A percentile compares a stretch with the other conserved stretches of the same genome.
These are phyloP conservation scores for Asterophora parasitica DNA, from an alignment of 768 basidiomycete genomes.

Conservation along the genomic window DNA sequence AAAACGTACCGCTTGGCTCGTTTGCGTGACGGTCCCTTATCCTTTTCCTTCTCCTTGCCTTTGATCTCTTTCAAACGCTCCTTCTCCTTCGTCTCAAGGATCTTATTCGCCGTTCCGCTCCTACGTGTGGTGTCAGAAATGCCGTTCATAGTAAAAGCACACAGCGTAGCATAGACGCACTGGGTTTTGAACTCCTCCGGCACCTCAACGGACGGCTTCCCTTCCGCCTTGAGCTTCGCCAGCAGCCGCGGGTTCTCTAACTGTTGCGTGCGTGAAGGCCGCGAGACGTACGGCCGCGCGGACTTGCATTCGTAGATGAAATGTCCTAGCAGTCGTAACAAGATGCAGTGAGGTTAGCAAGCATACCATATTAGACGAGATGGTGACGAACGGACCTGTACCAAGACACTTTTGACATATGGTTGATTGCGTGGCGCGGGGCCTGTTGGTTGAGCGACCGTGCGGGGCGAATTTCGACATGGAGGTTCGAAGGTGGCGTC, in stretches of 20 bases:
- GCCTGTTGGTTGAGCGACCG: conserved; percentile 52
- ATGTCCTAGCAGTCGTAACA: conserved; percentile 50
- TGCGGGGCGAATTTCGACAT: conserved; percentile 87
- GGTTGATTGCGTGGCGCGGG: conserved; percentile 60
- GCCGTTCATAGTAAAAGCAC: neutral
- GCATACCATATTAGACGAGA: neutral
- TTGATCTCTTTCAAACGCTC: conserved; percentile 48
- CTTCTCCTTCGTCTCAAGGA: conserved; percentile 80
- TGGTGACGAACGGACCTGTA: conserved; percentile 41
- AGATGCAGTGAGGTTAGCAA: neutral
- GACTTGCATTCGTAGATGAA: conserved; percentile 90
- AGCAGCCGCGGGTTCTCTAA: conserved; percentile 72
- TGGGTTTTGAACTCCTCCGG: conserved; percentile 89
- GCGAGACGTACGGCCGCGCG: conserved; percentile 72
- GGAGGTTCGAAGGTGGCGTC: neutral
- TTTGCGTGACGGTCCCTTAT: conserved; percentile 36
- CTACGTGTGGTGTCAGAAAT: conserved; percentile 29
- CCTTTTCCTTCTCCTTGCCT: conserved; percentile 32
- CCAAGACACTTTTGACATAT: conserved; percentile 81
- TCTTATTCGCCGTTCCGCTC: conserved; percentile 78
- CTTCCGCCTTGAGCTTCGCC: conserved; percentile 63
- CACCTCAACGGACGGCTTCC: conserved; percentile 75
- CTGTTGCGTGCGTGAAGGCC: conserved; percentile 86
- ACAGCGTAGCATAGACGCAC: conserved; percentile 37
- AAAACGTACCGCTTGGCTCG: conserved; percentile 30